Evolutionary conservation across 805 yeast species (phyloP).

Genomic region (Pichia sporocuriosa): DNA sequence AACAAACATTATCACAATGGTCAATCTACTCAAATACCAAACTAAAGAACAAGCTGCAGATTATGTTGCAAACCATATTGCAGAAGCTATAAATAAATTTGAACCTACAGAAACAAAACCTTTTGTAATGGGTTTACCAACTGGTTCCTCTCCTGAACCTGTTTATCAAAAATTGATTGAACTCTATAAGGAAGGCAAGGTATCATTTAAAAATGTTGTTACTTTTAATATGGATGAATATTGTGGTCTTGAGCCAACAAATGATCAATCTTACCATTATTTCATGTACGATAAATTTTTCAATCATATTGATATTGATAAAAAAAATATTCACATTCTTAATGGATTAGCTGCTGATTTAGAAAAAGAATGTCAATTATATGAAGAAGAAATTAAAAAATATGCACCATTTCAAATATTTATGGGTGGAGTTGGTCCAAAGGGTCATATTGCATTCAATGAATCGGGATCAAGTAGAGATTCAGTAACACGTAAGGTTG

Average conservation of each 20-base stretch:
- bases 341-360: slow-evolving; percentile 44
- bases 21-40: background rate
- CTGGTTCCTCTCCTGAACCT: slow-evolving; percentile 56
- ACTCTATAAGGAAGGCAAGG: slow-evolving; percentile 35
- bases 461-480: slow-evolving; percentile 46
- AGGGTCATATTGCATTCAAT: slow-evolving; percentile 57
- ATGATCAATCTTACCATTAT: slow-evolving; percentile 49
- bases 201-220: slow-evolving; percentile 46
- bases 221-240: slow-evolving; percentile 62
- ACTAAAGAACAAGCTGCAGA: slow-evolving; percentile 34
- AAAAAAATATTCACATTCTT: slow-evolving; percentile 45
- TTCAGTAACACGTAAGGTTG: slow-evolving; percentile 41
- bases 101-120: slow-evolving; percentile 40
- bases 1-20: slow-evolving; percentile 7
- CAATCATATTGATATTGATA: slow-evolving; percentile 47
- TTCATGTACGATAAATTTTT: slow-evolving; percentile 52
- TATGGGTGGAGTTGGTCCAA: slow-evolving; percentile 55
- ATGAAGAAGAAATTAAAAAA: slow-evolving; percentile 41
- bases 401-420: slow-evolving; percentile 48
- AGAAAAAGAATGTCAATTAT: slow-evolving; percentile 39
- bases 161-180: slow-evolving; percentile 41
- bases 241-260: slow-evolving; percentile 39
- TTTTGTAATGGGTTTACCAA: slow-evolving; percentile 52
- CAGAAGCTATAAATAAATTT: slow-evolving; percentile 37
- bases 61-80: slow-evolving; percentile 40